phyloP scores from a whole-genome alignment of 1,284 basidiomycete species.

The Trametes hirsuta region DNA sequence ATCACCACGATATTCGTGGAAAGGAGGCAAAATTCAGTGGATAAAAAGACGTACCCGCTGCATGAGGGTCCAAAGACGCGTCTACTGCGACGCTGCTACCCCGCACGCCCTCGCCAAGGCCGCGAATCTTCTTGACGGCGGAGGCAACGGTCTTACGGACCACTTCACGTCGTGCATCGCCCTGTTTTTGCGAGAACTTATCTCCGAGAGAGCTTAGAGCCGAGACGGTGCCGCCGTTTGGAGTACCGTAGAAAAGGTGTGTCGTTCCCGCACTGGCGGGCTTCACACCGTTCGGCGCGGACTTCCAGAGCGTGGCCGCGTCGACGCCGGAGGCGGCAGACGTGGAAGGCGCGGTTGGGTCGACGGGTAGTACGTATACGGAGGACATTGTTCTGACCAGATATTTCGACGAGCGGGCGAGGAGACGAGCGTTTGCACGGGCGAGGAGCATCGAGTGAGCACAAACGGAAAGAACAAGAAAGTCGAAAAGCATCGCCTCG shows the following conservation, averaged over 20 bases:
- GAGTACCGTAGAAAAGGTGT: conserved; percentile 64
- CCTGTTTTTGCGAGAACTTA: conserved; percentile 52
- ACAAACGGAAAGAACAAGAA: no score
- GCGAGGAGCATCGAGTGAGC: not conserved
- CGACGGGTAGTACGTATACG: conserved; percentile 47
- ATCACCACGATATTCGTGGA: no score
- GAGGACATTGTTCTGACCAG: conserved; percentile 36
- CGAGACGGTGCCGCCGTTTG: conserved; percentile 45
- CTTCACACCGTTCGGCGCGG: conserved; percentile 41
- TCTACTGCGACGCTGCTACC: conserved; percentile 57
- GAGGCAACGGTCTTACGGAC: conserved; percentile 69
- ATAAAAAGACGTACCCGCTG: conserved; percentile 54
- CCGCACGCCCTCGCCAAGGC: conserved; percentile 57
- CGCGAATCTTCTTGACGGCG: conserved; percentile 67
- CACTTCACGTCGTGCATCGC: conserved; percentile 58
- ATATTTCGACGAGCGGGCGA: conserved; percentile 16
- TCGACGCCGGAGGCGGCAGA: conserved; percentile 33
- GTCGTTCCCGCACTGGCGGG: conserved; percentile 64
- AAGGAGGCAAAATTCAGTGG: not conserved
- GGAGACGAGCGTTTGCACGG: conserved; percentile 9
- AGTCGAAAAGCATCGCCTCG: no score
- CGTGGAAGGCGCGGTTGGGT: conserved; percentile 39
- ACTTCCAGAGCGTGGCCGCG: conserved; percentile 47
- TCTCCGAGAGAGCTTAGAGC: conserved; percentile 68
- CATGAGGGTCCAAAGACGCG: conserved; percentile 69